Evolutionary conservation across 2,329 filamentous ascomycete genomes (phyloP).

Genomic region (Onygenales sp.): DNA sequence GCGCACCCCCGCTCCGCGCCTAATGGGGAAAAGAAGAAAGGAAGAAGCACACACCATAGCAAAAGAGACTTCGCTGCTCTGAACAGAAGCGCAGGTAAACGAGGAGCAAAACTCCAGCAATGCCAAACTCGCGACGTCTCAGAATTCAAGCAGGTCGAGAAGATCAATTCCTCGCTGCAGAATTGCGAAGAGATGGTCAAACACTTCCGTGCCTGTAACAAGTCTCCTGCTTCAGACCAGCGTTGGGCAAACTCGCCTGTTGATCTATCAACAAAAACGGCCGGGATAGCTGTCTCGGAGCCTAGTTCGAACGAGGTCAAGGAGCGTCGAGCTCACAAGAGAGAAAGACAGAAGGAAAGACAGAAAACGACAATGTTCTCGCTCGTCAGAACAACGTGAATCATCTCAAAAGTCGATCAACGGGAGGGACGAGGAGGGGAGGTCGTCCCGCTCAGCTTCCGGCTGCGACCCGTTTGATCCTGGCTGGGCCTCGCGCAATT

Average conservation of each 20-base stretch:
- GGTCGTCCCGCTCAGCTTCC: not conserved
- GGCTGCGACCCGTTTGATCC: not conserved
- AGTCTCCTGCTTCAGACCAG: not conserved
- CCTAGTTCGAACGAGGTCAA: not conserved
- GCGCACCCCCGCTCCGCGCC: not conserved
- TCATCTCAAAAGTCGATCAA: not conserved
- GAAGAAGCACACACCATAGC: not conserved
- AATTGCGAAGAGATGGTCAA: not conserved
- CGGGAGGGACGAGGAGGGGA: not conserved
- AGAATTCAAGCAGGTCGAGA: conserved; percentile 3
- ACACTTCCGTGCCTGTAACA: not conserved
- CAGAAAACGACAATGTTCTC: not conserved
- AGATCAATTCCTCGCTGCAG: not conserved
- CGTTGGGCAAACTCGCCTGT: not conserved
- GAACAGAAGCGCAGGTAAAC: not conserved
- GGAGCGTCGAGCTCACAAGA: conserved; percentile 12
- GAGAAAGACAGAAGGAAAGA: conserved; percentile 10
- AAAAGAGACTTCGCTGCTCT: not conserved
- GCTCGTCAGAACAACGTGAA: not conserved
- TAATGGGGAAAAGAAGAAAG: not conserved
- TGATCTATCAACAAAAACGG: not conserved
- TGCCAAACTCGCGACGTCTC: conserved; percentile 20
- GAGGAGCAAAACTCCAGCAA: conserved; percentile 6
- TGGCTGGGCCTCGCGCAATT: not conserved
- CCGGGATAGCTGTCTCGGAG: not conserved